Base-by-base conservation (phyloP, 2,329 filamentous ascomycete species). In the Phoma herbarum region DNA sequence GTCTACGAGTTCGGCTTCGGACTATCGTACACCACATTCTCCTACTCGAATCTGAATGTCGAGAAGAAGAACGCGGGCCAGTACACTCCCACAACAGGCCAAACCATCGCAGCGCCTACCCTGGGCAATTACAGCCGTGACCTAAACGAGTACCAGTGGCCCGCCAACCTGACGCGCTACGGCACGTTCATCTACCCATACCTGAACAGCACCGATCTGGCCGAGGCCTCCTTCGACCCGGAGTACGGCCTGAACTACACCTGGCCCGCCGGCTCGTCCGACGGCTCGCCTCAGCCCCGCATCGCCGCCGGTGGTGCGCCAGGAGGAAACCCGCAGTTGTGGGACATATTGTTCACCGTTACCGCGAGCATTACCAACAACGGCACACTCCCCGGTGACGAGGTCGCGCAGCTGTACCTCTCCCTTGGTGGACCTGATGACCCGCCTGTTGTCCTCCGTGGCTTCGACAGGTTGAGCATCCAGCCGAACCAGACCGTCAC, bases 1-100 rank as follows among this genome's bases (percentile, higher is more conserved):
- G 85, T 91, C 62, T 95, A 88, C 77, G 91, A 93, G 71, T 96
- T 95, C 67, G 92, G 92, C 8, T 90, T 85, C 69, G 92, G 92
- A 55, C 81, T 96, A 12, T 90, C 87, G 3, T 96, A 95, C 82
- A 92, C 91, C 1, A 91, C 84, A 2, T 94, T 96, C 71, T 76
- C 85, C 52, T 92, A 92, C 80, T 86, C 88, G n/a, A 81, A 90
- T 73, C 78, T 95, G 31, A 75, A 82, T 28, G 79, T 92, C 31
- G 68, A 80, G 63, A 84, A 84, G 66, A 76, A 78, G 46, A 68
- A 79, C n/a, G 82, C 81, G 1, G 75, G 74, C 20, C 70, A 80
- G 0, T 91, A 91, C 79, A 77, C 68, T 9, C 84, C 90, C 0
- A 87, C 87, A 0, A 81, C 78, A 0, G 90, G 90, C 58, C 75